Percentiles rank a stretch among this genome's conserved stretches.
These are phyloP conservation scores for Kodamaea alishanica DNA, from an alignment of 1,139 yeast species.

Conservation along the genomic window DNA sequence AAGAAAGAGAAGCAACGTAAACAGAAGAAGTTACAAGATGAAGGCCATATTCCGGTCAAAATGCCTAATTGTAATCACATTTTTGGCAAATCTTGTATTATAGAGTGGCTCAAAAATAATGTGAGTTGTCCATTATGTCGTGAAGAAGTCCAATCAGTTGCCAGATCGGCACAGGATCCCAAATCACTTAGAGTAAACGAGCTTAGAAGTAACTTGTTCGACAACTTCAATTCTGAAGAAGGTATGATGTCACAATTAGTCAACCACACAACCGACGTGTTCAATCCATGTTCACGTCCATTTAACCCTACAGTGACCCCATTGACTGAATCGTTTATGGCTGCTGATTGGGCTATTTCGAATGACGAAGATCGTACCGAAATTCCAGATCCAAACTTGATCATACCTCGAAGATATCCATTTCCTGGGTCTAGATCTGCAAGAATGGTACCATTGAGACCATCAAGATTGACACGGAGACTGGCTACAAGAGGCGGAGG, in stretches of 20 bases:
- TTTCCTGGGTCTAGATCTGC: conserved; percentile 17
- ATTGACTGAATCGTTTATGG: conserved; percentile 38
- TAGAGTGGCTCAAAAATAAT: conserved; percentile 41
- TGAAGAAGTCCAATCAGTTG: conserved; percentile 32
- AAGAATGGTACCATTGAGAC: conserved; percentile 5
- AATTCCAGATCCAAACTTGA: conserved; percentile 14
- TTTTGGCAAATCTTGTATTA: conserved; percentile 41
- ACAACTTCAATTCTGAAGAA: conserved; percentile 15
- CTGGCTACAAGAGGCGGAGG: conserved; percentile 1
- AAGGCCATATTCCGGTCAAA: conserved; percentile 38
- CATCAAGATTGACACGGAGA: conserved; percentile 5
- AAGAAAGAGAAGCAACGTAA: conserved; percentile 11
- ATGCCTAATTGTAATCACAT: conserved; percentile 44
- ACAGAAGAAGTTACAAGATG: conserved; percentile 14
- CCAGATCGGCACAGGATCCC: conserved; percentile 16
- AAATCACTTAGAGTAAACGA: conserved; percentile 12
- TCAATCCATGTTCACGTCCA: conserved; percentile 33
- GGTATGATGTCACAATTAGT: conserved; percentile 24
- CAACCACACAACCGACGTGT: conserved; percentile 36
- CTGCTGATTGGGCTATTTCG: conserved; percentile 38
- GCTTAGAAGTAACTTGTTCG: conserved; percentile 11
- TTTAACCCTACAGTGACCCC: conserved; percentile 40
- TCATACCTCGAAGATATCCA: conserved; percentile 31
- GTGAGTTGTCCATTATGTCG: conserved; percentile 47
- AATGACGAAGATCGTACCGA: conserved; percentile 5